Base-by-base conservation (phyloP, 352 stramenopile species). In the Phytophthora pistaciae region DNA sequence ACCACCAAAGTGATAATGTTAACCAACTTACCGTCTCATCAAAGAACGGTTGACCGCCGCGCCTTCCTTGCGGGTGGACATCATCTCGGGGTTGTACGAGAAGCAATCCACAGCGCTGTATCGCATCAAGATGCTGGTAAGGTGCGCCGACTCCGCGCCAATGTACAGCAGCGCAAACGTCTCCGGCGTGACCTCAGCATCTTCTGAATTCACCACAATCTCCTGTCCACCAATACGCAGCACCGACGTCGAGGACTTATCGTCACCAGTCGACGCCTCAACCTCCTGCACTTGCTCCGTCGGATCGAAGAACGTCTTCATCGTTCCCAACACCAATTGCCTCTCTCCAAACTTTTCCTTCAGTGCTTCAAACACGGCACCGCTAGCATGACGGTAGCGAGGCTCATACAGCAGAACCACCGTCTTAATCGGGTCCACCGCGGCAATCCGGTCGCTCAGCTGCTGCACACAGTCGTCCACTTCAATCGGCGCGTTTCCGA, bases 391-490 rank as follows among this genome's bases (percentile, higher is more conserved):
- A 18, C 18, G 10, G 10, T 97, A 99, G 58, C 83, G 87, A 5
- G 95, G 88, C 65, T 99, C 91, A 66, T 98, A 98, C 11, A 99
- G 78, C 50, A 99, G 21, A 27, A 99, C 66, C 18, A 98, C 13
- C n/a, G 79, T 87, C 44, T 92, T 90, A 25, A 65, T 64, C 5
- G 65, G 63, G 7, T 81, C 68, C 48, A 87, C 75, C 29, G 44
- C 44, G 18, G 52, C 48, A 20, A 92, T 60, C 2, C 63, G 44
- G 1, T 70, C 42, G 3, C 77, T 60, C 20, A 96, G 46, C 27
- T 77, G 68, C 18, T 85, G 79, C 33, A 74, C 82, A 57, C 85
- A 93, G 44, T 84, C 60, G 3, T 74, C 70, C 0, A 87, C 65
- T 53, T 96, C 89, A 79, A 95, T 80, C 9, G 82, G 62, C 9